phyloP scores from a whole-genome alignment of 2,329 filamentous ascomycete species.

The Diaporthe amygdali region DNA sequence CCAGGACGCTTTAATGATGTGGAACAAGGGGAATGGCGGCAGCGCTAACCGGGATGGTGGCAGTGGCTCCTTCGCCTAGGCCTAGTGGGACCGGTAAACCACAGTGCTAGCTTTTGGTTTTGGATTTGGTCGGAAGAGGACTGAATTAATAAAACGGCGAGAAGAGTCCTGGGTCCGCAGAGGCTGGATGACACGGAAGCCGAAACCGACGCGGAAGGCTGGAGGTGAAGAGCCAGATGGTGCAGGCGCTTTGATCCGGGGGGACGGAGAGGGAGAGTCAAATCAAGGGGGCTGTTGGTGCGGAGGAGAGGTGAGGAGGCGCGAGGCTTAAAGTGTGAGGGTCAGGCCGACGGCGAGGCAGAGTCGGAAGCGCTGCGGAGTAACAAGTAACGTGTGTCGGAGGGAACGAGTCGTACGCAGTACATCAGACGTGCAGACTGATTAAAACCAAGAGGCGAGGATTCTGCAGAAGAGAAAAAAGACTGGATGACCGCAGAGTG shows the following conservation, averaged over 20 bases:
- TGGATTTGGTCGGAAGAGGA: not conserved
- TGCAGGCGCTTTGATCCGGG: conserved; percentile 12
- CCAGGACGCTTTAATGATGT: conserved; percentile 7
- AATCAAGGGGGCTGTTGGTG: conserved; percentile 1
- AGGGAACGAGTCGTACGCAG: conserved; percentile 22
- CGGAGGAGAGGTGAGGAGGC: conserved; percentile 21
- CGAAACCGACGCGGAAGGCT: not conserved
- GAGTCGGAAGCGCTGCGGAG: conserved; percentile 19
- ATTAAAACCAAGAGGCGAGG: conserved; percentile 1
- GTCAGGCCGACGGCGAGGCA: conserved; percentile 10
- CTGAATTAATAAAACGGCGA: not conserved
- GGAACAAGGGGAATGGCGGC: conserved; percentile 6
- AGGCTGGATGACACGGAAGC: not conserved
- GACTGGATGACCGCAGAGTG: conserved; percentile 18
- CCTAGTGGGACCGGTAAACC: conserved; percentile 6
- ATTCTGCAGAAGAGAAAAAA: not conserved
- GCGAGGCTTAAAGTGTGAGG: conserved; percentile 19
- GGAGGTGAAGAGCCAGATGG: not conserved
- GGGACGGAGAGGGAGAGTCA: not conserved
- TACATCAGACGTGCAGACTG: conserved; percentile 19
- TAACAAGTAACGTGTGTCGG: conserved; percentile 8
- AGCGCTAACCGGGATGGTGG: conserved; percentile 6
- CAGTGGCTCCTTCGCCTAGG: conserved; percentile 8
- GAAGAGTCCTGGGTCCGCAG: not conserved
- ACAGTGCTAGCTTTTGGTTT: not conserved